These are phyloP conservation scores for Trichoderma orchidacearum DNA, from an alignment of 495 filamentous ascomycete genomes.

Conservation along the genomic window DNA sequence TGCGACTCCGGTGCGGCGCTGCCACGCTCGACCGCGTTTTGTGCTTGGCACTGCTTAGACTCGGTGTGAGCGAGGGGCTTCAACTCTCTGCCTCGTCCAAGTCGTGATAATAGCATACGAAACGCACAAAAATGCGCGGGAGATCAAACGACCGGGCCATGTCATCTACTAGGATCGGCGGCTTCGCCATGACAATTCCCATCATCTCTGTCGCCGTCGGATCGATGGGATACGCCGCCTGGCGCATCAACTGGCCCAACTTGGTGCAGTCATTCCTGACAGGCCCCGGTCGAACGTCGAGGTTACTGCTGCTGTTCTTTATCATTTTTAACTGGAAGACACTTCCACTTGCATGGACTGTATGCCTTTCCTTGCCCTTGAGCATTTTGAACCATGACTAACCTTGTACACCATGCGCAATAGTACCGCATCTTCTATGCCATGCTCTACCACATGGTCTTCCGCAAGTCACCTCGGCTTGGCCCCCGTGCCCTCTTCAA, in stretches of 20 bases:
- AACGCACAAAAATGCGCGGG: not conserved
- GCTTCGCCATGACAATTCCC: not conserved
- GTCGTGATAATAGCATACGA: not conserved
- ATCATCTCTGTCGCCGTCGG: constrained; percentile 20
- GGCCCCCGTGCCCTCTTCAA: constrained; percentile 46
- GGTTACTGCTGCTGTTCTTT: constrained; percentile 36
- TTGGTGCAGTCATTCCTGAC: constrained; percentile 28
- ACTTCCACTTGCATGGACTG: constrained; percentile 65
- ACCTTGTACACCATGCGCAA: not conserved
- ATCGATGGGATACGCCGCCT: constrained; percentile 23
- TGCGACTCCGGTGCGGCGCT: not conserved
- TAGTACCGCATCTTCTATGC: constrained; percentile 51
- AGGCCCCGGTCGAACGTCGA: constrained; percentile 32
- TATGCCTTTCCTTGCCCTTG: constrained; percentile 18
- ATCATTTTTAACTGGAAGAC: constrained; percentile 54
- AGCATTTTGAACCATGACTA: not conserved
- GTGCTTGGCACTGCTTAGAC: not conserved
- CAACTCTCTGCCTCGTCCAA: not conserved
- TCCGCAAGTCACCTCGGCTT: constrained; percentile 17
- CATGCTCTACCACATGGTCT: constrained; percentile 45
- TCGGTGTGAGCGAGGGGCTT: not conserved
- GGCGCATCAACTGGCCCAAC: constrained; percentile 21
- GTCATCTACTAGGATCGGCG: not conserved
- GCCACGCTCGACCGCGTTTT: not conserved
- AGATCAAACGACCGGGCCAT: not conserved